These are phyloP conservation scores for Cerrena zonata DNA, from an alignment of 1,284 basidiomycete species.

Conservation along the genomic window DNA sequence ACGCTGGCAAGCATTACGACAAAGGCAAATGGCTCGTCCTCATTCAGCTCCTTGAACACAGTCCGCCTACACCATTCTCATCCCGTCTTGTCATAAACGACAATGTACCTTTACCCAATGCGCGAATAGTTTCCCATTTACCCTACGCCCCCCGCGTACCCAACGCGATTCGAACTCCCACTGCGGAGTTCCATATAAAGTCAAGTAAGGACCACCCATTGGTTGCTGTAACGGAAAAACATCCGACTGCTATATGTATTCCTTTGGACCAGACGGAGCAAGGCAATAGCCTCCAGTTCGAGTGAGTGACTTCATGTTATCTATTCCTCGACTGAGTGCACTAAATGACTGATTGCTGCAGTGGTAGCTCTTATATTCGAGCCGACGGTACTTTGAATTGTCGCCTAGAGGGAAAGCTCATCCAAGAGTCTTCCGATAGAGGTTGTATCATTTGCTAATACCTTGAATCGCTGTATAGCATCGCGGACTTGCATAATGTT, in stretches of 20 bases:
- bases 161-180: not conserved
- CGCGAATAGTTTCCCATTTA: conserved; percentile 2
- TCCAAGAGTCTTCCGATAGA: too few species aligned
- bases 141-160: conserved; percentile 4
- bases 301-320: conserved; percentile 36
- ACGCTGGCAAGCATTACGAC: conserved; percentile 8
- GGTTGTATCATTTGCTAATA: too few species aligned
- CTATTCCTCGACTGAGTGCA: not conserved
- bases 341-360: conserved; percentile 20
- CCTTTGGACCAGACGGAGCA: conserved; percentile 41
- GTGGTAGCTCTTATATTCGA: conserved; percentile 52
- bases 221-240: conserved; percentile 11
- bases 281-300: conserved; percentile 48
- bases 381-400: conserved; percentile 36
- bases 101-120: conserved; percentile 20
- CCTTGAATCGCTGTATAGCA: too few species aligned
- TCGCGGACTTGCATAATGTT: too few species aligned
- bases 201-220: conserved; percentile 26
- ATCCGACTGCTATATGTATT: conserved; percentile 30
- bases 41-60: conserved; percentile 50
- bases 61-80: conserved; percentile 56
- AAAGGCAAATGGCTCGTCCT: conserved; percentile 52
- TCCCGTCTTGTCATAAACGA: conserved; percentile 50
- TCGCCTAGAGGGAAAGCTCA: not conserved
- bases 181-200: conserved; percentile 33